These are phyloP conservation scores for Scedosporium apiospermum DNA, from an alignment of 2,329 filamentous ascomycete genomes.

Conservation along the genomic window DNA sequence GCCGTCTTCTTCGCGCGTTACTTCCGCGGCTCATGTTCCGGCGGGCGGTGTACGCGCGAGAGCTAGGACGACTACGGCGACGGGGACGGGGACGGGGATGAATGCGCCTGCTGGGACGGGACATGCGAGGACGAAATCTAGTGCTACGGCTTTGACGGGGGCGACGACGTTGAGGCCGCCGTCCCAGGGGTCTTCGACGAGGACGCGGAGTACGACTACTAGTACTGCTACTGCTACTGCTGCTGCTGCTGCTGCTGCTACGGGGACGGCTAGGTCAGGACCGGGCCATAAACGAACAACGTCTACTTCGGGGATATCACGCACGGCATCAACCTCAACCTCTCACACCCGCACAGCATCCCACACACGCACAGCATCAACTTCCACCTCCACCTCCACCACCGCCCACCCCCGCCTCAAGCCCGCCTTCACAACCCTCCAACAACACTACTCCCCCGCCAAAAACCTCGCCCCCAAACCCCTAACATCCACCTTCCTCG, in stretches of 20 bases:
- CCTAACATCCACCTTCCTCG: constrained; percentile 46
- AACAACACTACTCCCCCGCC: constrained; percentile 59
- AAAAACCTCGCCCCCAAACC: constrained; percentile 53
- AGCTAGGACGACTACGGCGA: not conserved
- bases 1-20: not conserved
- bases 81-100: not conserved
- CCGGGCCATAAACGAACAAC: constrained; percentile 10
- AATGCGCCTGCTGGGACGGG: constrained; percentile 8
- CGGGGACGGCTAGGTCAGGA: constrained; percentile 5
- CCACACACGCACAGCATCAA: constrained; percentile 4
- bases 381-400: constrained; percentile 11
- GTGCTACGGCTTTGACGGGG: constrained; percentile 16
- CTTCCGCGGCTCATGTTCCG: not conserved
- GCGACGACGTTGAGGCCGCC: constrained; percentile 21
- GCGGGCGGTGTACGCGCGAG: not conserved
- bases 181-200: constrained; percentile 12
- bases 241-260: constrained; percentile 11
- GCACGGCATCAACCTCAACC: constrained; percentile 9
- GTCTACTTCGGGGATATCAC: constrained; percentile 11
- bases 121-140: constrained; percentile 18
- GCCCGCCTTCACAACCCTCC: constrained; percentile 51
- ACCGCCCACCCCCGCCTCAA: constrained; percentile 27
- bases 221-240: constrained; percentile 14
- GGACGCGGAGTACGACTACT: constrained; percentile 2
- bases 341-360: not conserved